Base-by-base conservation (phyloP, 441 rosid genomes). In the Mallotus repandus region DNA sequence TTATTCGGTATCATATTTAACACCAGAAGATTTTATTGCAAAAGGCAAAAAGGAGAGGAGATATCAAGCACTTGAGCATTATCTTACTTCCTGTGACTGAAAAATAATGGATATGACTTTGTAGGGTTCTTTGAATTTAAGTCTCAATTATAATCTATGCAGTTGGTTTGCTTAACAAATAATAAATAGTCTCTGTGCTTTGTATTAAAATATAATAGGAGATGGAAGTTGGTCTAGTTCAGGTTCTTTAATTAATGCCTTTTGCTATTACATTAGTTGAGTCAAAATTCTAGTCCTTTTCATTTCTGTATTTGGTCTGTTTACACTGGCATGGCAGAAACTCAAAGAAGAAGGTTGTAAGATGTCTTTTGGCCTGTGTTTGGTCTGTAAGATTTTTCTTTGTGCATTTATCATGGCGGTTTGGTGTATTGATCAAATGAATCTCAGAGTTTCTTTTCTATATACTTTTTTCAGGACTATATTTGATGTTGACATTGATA, bases 401-500 rank as follows among this genome's bases (percentile, higher is more conserved):
- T 66, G 19, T 41, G 29, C 13, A 22, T 66, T 65, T 10, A 25
- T 9, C 14, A 19, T 19, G 48, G 14, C 12, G 38, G 48, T 41
- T 49, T 45, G 12, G 5, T 29, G 55, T 49, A 16, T 41, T 68
- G 2, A 22, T 16, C 35, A 18, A 32, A 59, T 67, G 57, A 61
- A 61, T 71, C 65, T 66, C 50, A 16, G 59, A 35, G 14, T 64
- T 48, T 58, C 21, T 67, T 55, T 70, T 46, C 1, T n/a, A 13
- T 60, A 54, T 70, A 22, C 65, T 53, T 67, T 71, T 75, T 84
- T 68, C 89, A 96, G 99, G 97, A 88, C 94, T 74, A 91, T 96
- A 81, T 93, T 93, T 73, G 97, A 96, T 54, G 91, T 96, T 38
- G 97, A 92, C 81, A 89, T 93, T 79, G 97, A 96, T 81, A 80